Evolutionary conservation across 2,329 filamentous ascomycete species (phyloP).

Genomic region (Xylariaceae sp.): DNA sequence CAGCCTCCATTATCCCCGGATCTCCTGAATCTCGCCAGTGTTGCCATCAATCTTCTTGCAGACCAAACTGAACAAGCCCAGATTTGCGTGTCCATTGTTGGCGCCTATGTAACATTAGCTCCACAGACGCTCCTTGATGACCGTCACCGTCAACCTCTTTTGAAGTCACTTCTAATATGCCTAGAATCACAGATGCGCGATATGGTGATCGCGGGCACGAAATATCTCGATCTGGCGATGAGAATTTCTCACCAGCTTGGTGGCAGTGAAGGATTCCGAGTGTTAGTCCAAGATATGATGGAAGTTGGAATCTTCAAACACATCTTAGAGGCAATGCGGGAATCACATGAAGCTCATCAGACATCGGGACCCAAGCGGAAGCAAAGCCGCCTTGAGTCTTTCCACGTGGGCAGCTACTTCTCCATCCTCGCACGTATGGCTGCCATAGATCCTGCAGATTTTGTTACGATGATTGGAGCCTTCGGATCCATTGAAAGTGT

Average conservation of each 20-base stretch:
- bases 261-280: conserved; percentile 52
- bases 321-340: conserved; percentile 61
- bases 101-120: conserved; percentile 66
- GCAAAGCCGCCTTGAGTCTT: conserved; percentile 62
- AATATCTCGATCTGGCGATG: conserved; percentile 57
- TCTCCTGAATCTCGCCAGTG: conserved; percentile 58
- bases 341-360: conserved; percentile 68
- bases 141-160: conserved; percentile 45
- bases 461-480: conserved; percentile 53
- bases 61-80: conserved; percentile 59
- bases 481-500: conserved; percentile 45
- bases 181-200: conserved; percentile 36
- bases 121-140: conserved; percentile 61
- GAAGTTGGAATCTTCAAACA: conserved; percentile 57
- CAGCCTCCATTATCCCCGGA: conserved; percentile 55
- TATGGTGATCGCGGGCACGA: conserved; percentile 17
- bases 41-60: conserved; percentile 60
- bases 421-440: conserved; percentile 74
- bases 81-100: conserved; percentile 58
- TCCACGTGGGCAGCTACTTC: conserved; percentile 81
- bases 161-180: conserved; percentile 45
- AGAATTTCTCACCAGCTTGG: conserved; percentile 58
- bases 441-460: conserved; percentile 63
- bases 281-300: conserved; percentile 62
- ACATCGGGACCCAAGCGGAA: conserved; percentile 75